phyloP scores from a whole-genome alignment of 2,329 filamentous ascomycete species.

The Colletotrichum simmondsii region DNA sequence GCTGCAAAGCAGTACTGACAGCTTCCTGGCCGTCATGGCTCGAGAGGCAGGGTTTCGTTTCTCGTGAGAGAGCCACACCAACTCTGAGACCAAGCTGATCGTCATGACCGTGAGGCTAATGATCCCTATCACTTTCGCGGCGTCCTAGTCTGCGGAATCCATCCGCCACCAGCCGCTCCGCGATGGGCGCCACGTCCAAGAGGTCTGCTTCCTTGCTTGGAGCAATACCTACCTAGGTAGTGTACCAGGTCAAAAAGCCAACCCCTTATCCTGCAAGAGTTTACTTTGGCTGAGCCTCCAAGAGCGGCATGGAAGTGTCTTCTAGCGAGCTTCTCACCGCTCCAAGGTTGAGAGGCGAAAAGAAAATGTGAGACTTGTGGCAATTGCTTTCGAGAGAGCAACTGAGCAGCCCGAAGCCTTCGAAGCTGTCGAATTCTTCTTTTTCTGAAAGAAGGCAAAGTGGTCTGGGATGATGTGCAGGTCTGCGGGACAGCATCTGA shows the following conservation, averaged over 20 bases:
- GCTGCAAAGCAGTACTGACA: conserved; percentile 20
- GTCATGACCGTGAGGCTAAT: conserved; percentile 7
- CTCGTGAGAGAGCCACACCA: conserved; percentile 24
- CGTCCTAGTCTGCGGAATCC: conserved; percentile 17
- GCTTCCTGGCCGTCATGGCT: conserved; percentile 12
- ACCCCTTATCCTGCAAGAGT: neutral
- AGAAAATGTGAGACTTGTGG: neutral
- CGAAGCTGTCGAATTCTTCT: neutral
- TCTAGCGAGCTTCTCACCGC: neutral
- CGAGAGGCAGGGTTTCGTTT: conserved; percentile 16
- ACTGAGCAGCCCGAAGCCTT: neutral
- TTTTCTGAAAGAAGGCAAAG: neutral
- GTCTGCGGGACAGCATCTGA: neutral
- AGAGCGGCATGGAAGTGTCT: neutral
- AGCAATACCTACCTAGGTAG: neutral
- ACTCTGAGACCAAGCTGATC: conserved; percentile 21
- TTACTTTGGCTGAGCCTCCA: neutral
- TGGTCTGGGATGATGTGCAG: neutral
- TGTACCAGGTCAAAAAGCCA: neutral
- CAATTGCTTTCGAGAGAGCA: neutral
- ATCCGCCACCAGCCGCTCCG: conserved; percentile 8
- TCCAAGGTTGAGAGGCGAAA: neutral
- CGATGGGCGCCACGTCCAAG: neutral
- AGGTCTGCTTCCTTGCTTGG: neutral
- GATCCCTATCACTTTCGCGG: neutral